Evolutionary conservation across 169 alveolate genomes (phyloP).

Genomic region (Plasmodium gonderi): DNA sequence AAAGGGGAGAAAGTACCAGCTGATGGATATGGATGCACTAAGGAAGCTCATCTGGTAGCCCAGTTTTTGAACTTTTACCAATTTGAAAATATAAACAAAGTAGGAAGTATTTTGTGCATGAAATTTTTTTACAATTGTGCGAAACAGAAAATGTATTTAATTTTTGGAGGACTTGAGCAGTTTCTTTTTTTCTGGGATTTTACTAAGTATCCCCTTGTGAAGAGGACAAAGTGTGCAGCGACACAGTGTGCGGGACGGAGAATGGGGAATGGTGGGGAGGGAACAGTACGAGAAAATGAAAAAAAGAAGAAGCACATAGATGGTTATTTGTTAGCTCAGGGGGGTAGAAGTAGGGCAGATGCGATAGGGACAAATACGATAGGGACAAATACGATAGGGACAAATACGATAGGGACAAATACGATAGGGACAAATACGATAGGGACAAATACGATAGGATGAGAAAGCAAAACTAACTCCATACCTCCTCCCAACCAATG

Average conservation of each 20-base stretch:
- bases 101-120: slow-evolving; percentile 69
- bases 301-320: not conserved
- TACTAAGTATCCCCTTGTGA: slow-evolving; percentile 38
- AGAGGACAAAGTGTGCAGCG: not conserved
- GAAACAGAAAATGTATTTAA: slow-evolving; percentile 30
- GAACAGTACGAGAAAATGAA: not conserved
- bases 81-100: slow-evolving; percentile 58
- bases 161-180: slow-evolving; percentile 71
- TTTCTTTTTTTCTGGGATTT: slow-evolving; percentile 70
- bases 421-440: no score
- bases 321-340: no score
- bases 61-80: slow-evolving; percentile 46
- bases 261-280: not conserved
- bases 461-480: no score
- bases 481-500: not conserved
- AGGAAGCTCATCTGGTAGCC: slow-evolving; percentile 33
- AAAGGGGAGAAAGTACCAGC: not conserved
- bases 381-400: no score
- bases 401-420: no score
- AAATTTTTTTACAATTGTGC: slow-evolving; percentile 45
- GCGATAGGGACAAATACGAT: no score
- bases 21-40: not conserved
- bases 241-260: not conserved
- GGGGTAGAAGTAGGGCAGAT: no score
- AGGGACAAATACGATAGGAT: not conserved